Conservation (phyloP, 1,284 basidiomycete genomes). For the Boletellus deceptivus region DNA sequence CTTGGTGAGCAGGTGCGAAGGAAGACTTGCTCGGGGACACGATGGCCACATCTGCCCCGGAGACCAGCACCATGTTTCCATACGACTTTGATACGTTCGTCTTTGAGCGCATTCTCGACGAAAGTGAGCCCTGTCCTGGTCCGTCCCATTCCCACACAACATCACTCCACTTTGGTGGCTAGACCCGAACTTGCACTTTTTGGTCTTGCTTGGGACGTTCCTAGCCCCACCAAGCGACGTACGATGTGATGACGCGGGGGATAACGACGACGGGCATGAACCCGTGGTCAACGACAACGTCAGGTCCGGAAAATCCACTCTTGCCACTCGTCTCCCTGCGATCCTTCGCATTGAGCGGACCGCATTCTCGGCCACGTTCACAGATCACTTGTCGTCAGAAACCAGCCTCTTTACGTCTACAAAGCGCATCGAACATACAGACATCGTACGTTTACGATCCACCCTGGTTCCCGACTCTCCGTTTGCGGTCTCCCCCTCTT, state of each 20-base stretch:
- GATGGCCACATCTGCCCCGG: too few species aligned
- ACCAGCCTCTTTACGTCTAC: constrained; percentile 31
- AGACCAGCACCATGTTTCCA: background rate
- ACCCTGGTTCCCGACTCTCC: too few species aligned
- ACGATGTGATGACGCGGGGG: background rate
- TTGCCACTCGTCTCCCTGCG: constrained; percentile 32
- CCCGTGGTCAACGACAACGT: too few species aligned
- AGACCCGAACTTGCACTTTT: constrained; percentile 27
- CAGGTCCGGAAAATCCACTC: background rate
- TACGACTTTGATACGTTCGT: constrained; percentile 1
- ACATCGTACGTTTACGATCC: constrained; percentile 45
- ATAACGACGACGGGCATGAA: background rate
- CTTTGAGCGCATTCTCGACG: constrained; percentile 6
- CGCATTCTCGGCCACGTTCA: constrained; percentile 40
- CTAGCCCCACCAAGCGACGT: constrained; percentile 8
- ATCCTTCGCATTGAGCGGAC: constrained; percentile 65
- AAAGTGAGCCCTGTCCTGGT: background rate
- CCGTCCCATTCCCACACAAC: too few species aligned
- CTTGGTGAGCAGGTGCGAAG: too few species aligned
- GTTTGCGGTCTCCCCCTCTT: too few species aligned
- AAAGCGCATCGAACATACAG: constrained; percentile 42
- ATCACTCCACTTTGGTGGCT: background rate
- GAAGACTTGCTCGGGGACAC: too few species aligned
- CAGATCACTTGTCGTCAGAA: constrained; percentile 18
- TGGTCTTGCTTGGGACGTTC: constrained; percentile 32